These are phyloP conservation scores for Dioscorea dumetorum DNA, from an alignment of 106 monocot genomes.

Conservation along the genomic window DNA sequence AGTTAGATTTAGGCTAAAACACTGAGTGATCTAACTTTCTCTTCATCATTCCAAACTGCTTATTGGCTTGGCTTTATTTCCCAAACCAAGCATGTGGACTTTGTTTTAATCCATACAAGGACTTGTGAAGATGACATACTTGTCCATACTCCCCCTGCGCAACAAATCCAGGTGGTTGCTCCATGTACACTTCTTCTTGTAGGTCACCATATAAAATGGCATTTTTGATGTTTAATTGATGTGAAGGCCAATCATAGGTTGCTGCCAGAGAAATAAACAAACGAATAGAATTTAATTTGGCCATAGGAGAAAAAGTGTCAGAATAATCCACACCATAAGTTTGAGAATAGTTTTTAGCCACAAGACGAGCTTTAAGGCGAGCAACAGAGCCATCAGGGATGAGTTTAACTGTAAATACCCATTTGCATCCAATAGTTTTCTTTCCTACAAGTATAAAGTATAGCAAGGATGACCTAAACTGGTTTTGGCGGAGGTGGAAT, in stretches of 20 bases:
- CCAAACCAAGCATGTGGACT: neutral
- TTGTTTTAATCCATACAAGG: neutral
- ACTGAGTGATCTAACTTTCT: too few species aligned
- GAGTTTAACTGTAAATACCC: too few species aligned
- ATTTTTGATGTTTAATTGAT: neutral
- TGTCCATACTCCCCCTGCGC: neutral
- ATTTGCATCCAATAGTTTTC: neutral
- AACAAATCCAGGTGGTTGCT: neutral
- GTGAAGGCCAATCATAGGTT: neutral
- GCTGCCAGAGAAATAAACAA: too few species aligned
- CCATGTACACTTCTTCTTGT: neutral
- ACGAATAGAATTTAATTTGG: too few species aligned
- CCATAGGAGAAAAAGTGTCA: too few species aligned
- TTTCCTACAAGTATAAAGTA: neutral
- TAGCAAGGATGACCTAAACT: too few species aligned
- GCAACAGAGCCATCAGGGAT: neutral
- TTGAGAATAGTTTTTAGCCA: neutral
- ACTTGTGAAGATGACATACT: neutral
- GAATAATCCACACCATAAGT: conserved; percentile 1
- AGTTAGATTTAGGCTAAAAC: too few species aligned
- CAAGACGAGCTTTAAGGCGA: conserved; percentile 5
- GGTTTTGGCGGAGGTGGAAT: too few species aligned
- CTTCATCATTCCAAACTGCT: too few species aligned
- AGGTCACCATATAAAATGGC: neutral
- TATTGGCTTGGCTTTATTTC: too few species aligned